A percentile compares a stretch with the other conserved stretches of the same genome.
phyloP scores from a whole-genome alignment of 1,284 basidiomycete genomes.

The Sparassis latifolia region DNA sequence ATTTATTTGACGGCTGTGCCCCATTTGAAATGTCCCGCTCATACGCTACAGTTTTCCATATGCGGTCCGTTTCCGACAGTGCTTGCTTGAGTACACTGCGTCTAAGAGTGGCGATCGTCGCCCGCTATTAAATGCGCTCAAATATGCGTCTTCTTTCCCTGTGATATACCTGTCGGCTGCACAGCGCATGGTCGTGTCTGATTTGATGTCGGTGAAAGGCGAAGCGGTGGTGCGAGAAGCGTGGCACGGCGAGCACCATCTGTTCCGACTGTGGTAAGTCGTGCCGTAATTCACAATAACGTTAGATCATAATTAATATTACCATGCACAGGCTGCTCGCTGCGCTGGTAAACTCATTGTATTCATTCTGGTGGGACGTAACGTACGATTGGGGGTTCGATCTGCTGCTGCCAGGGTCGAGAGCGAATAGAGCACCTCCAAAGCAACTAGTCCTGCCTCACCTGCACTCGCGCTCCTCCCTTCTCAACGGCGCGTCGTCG shows the following conservation, averaged over 20 bases:
- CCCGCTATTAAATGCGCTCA: slow-evolving; percentile 90
- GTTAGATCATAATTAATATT: not conserved
- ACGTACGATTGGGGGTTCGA: slow-evolving; percentile 97
- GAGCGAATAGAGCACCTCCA: slow-evolving; percentile 24
- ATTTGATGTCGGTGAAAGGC: slow-evolving; percentile 47
- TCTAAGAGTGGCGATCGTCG: slow-evolving; percentile 61
- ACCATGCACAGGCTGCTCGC: slow-evolving; percentile 63
- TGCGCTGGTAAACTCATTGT: slow-evolving; percentile 85
- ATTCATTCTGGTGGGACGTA: slow-evolving; percentile 99
- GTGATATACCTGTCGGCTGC: slow-evolving; percentile 92
- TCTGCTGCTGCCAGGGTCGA: slow-evolving; percentile 46
- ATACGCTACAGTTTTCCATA: slow-evolving; percentile 50
- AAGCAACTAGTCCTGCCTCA: slow-evolving; percentile 39
- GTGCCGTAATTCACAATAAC: not conserved
- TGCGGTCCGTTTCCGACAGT: slow-evolving; percentile 88
- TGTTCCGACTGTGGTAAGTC: slow-evolving; percentile 80
- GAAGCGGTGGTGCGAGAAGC: slow-evolving; percentile 35
- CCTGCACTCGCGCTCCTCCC: slow-evolving; percentile 30
- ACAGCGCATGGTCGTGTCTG: slow-evolving; percentile 62
- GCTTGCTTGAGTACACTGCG: slow-evolving; percentile 78
- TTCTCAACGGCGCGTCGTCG: slow-evolving; percentile 10
- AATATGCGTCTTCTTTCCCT: slow-evolving; percentile 97
- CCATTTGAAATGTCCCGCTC: not conserved
- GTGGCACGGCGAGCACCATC: slow-evolving; percentile 72
- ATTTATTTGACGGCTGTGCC: not conserved